phyloP scores from a whole-genome alignment of 1,284 basidiomycete species.

The Melampsora americana region DNA sequence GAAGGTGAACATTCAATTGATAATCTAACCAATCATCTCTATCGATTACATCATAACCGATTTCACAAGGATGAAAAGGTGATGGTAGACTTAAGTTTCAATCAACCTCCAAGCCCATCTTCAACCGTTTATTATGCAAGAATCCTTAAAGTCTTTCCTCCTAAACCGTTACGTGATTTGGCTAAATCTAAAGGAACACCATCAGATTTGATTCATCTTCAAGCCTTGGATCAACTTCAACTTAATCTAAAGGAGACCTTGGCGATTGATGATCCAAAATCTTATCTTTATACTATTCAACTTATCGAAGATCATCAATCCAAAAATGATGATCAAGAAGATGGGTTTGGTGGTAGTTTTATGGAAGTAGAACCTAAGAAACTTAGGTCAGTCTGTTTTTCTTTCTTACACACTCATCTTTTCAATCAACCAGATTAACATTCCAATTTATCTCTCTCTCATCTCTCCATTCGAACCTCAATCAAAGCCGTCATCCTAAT shows the following conservation, averaged over 20 bases:
- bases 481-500: conserved; percentile 20
- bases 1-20: conserved; percentile 19
- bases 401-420: neutral
- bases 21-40: conserved; percentile 15
- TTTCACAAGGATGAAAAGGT: conserved; percentile 29
- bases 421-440: neutral
- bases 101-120: neutral
- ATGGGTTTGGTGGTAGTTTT: conserved; percentile 24
- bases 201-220: conserved; percentile 28
- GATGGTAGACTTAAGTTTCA: conserved; percentile 15
- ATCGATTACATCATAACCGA: conserved; percentile 25
- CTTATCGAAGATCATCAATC: conserved; percentile 14
- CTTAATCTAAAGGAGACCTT: conserved; percentile 11
- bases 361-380: conserved; percentile 41
- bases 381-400: conserved; percentile 1
- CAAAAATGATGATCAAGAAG: conserved; percentile 1
- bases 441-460: too few relatives aligned
- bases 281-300: conserved; percentile 36
- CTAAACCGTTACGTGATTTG: conserved; percentile 12
- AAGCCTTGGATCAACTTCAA: neutral
- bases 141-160: conserved; percentile 25
- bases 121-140: conserved; percentile 21
- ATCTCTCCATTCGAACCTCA: neutral
- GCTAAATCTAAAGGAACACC: conserved; percentile 1
- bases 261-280: conserved; percentile 3